Conservation (phyloP, 1,284 basidiomycete species). For the Microbotryomycetes sp. region DNA sequence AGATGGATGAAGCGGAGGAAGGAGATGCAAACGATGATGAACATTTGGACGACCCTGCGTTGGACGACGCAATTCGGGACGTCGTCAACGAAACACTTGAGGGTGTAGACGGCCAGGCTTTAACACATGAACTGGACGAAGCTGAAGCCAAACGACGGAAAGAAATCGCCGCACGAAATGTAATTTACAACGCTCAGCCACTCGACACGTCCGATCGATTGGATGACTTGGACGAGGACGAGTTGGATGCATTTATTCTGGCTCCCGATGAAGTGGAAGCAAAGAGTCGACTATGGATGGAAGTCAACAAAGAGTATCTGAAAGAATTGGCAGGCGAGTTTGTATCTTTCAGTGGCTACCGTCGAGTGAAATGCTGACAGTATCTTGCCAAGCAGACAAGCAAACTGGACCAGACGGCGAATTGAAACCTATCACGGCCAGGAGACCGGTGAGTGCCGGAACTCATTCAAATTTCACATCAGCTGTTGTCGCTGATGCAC, state of each 20-base stretch:
- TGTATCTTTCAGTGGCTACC: neutral
- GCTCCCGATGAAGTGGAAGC: slow-evolving; percentile 78
- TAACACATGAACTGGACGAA: slow-evolving; percentile 43
- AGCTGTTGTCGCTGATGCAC: slow-evolving; percentile 36
- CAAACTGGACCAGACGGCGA: slow-evolving; percentile 51
- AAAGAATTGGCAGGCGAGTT: slow-evolving; percentile 70
- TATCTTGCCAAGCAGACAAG: slow-evolving; percentile 45
- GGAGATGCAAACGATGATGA: slow-evolving; percentile 30
- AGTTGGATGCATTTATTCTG: slow-evolving; percentile 75
- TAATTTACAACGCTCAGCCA: slow-evolving; percentile 4
- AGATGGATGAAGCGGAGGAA: slow-evolving; percentile 25
- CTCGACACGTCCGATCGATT: slow-evolving; percentile 43
- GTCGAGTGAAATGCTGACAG: slow-evolving; percentile 9
- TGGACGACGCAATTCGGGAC: slow-evolving; percentile 40
- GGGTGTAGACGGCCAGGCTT: slow-evolving; percentile 52
- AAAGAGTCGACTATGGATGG: slow-evolving; percentile 94
- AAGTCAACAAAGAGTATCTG: slow-evolving; percentile 88
- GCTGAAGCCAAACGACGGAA: slow-evolving; percentile 26
- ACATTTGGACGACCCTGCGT: slow-evolving; percentile 33
- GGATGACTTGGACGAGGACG: slow-evolving; percentile 80
- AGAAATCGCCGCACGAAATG: slow-evolving; percentile 13
- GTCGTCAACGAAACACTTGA: slow-evolving; percentile 54
- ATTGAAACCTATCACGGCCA: slow-evolving; percentile 54
- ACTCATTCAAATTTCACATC: slow-evolving; percentile 37
- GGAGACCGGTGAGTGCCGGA: slow-evolving; percentile 9